Evolutionary conservation across 2,329 filamentous ascomycete species (phyloP).

Genomic region (Trichoderma sp.): DNA sequence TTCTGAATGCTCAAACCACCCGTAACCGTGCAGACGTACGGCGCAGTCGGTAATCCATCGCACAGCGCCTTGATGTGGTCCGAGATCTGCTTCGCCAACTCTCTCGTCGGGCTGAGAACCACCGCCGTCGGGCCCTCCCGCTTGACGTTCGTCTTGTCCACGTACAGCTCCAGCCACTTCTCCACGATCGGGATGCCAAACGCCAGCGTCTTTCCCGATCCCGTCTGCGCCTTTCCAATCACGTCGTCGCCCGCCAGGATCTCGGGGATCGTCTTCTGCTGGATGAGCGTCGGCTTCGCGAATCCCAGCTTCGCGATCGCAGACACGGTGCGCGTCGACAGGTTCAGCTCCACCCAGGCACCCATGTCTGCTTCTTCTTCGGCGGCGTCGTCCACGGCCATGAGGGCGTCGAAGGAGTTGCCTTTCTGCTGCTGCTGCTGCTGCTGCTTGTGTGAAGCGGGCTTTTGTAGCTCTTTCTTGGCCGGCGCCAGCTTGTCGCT

Average conservation of each 20-base stretch:
- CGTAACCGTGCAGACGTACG: constrained; percentile 83
- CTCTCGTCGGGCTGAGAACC: constrained; percentile 86
- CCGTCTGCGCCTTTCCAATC: constrained; percentile 92
- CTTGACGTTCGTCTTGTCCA: constrained; percentile 34
- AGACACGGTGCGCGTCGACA: constrained; percentile 70
- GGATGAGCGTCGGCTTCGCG: constrained; percentile 76
- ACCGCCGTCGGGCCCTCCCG: constrained; percentile 64
- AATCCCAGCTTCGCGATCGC: constrained; percentile 80
- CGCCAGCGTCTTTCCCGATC: constrained; percentile 93
- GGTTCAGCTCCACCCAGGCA: constrained; percentile 71
- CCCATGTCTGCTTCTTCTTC: constrained; percentile 66
- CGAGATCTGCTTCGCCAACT: constrained; percentile 87
- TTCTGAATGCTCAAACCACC: constrained; percentile 94
- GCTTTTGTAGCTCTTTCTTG: constrained; percentile 36
- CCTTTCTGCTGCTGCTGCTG: constrained; percentile 20
- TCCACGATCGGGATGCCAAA: constrained; percentile 94
- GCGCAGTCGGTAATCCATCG: constrained; percentile 55
- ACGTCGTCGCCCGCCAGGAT: constrained; percentile 84
- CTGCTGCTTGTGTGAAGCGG: constrained; percentile 39
- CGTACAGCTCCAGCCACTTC: constrained; percentile 61
- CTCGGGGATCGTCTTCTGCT: constrained; percentile 74
- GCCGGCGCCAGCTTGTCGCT: constrained; percentile 28
- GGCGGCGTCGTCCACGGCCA: constrained; percentile 48
- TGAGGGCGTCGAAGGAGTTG: constrained; percentile 55
- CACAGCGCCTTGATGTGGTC: constrained; percentile 79